A percentile compares a stretch with the other conserved stretches of the same genome.
Conservation (phyloP, 1,284 basidiomycete genomes). For the Ganoderma leucocontextum region DNA sequence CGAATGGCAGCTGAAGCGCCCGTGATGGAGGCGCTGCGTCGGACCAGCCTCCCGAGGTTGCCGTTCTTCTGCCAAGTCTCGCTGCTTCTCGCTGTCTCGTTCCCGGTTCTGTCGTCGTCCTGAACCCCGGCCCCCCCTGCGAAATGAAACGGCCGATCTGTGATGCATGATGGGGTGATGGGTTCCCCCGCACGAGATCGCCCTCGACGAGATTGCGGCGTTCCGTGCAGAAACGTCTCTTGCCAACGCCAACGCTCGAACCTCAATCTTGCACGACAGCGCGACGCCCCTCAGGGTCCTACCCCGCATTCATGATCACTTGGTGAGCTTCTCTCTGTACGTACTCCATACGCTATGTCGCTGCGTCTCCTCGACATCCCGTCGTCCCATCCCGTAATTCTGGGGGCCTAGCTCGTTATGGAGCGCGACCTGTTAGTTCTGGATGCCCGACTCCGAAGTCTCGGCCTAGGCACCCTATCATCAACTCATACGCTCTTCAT, state of each 20-base stretch:
- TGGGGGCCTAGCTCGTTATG: conserved; percentile 1
- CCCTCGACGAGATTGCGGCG: conserved; percentile 3
- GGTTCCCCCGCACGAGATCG: conserved; percentile 10
- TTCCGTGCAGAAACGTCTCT: conserved; percentile 8
- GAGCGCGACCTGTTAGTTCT: background rate
- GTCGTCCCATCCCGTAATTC: background rate
- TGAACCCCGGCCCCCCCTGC: background rate
- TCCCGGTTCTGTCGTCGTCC: background rate
- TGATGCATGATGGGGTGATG: conserved; percentile 2
- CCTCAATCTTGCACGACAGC: no score
- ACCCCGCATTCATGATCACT: conserved; percentile 2
- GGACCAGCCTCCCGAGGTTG: background rate
- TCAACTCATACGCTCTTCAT: background rate
- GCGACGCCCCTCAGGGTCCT: no score
- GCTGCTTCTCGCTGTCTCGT: conserved; percentile 3
- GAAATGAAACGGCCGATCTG: conserved; percentile 1
- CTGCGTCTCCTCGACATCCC: background rate
- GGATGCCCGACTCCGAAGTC: background rate
- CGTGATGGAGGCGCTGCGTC: background rate
- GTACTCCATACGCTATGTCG: background rate
- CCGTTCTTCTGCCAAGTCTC: background rate
- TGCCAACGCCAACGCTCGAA: background rate
- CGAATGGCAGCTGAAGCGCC: conserved; percentile 4
- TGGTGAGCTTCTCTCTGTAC: background rate
- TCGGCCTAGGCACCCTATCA: conserved; percentile 3